phyloP scores from a whole-genome alignment of 2,329 filamentous ascomycete genomes.

The Alternaria metachromatica region DNA sequence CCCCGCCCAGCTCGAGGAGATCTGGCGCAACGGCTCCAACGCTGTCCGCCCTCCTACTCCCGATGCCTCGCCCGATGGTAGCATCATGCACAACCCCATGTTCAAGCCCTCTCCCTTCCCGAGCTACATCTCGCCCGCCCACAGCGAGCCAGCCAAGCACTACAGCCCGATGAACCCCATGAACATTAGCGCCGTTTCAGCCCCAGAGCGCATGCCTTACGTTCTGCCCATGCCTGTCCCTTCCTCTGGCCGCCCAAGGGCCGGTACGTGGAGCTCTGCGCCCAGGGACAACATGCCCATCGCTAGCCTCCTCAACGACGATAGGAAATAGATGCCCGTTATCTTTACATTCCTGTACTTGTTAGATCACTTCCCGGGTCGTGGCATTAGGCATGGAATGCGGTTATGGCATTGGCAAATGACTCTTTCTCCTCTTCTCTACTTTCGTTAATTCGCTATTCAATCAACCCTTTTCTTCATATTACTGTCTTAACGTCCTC shows the following conservation, averaged over 20 bases:
- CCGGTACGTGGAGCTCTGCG: constrained; percentile 47
- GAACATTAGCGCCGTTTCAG: constrained; percentile 40
- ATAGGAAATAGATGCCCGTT: constrained; percentile 34
- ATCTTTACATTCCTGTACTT: background rate
- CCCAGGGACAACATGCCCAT: constrained; percentile 49
- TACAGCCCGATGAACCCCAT: constrained; percentile 42
- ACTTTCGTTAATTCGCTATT: constrained; percentile 34
- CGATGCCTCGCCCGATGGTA: constrained; percentile 48
- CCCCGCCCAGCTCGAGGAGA: constrained; percentile 70
- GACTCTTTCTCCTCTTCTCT: constrained; percentile 17
- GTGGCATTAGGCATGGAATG: background rate
- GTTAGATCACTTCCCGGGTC: constrained; percentile 5
- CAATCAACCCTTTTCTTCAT: background rate
- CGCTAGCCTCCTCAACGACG: constrained; percentile 48
- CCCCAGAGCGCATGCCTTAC: constrained; percentile 45
- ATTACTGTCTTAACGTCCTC: background rate
- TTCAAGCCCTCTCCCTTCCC: constrained; percentile 39
- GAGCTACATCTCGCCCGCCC: constrained; percentile 39
- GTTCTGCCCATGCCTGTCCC: constrained; percentile 48
- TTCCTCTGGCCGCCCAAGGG: constrained; percentile 37
- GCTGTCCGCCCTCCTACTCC: constrained; percentile 47
- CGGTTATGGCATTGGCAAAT: background rate
- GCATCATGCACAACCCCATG: constrained; percentile 44
- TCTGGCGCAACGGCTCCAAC: constrained; percentile 60
- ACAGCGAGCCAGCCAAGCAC: constrained; percentile 39